Conservation (phyloP, 2,329 filamentous ascomycete species). For the Cercospora sp. region DNA sequence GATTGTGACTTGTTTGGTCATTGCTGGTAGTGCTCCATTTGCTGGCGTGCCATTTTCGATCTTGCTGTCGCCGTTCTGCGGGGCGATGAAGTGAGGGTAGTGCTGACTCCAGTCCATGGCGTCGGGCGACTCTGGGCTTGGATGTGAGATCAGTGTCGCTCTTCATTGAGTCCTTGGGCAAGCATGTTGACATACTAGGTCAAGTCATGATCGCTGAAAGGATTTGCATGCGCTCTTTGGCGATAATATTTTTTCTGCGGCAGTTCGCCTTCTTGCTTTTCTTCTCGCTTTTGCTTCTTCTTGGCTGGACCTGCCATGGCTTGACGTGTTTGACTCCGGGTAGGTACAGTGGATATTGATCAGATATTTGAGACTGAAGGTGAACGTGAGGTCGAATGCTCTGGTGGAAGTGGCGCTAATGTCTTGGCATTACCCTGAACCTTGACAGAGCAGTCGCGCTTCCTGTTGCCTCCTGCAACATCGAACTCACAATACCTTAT, state of each 20-base stretch:
- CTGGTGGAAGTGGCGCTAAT: neutral
- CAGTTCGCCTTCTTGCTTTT: constrained; percentile 56
- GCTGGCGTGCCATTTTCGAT: neutral
- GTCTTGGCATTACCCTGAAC: neutral
- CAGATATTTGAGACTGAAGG: neutral
- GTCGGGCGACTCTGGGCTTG: constrained; percentile 72
- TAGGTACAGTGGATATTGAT: neutral
- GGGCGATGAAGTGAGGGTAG: constrained; percentile 68
- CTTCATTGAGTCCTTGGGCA: neutral
- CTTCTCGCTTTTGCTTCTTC: constrained; percentile 50
- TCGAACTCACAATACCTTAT: neutral
- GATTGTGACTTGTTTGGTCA: constrained; percentile 76
- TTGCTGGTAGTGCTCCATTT: constrained; percentile 22
- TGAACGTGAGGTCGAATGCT: neutral
- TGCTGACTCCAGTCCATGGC: constrained; percentile 89
- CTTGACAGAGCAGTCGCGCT: neutral
- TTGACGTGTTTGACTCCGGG: neutral
- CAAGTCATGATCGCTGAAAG: constrained; percentile 90
- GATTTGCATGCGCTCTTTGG: constrained; percentile 94
- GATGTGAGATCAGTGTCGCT: constrained; percentile 29
- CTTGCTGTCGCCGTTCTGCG: constrained; percentile 7
- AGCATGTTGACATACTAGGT: constrained; percentile 65
- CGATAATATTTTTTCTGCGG: constrained; percentile 96
- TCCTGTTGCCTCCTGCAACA: neutral
- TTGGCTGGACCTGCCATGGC: constrained; percentile 41